Conservation (phyloP, 2,329 filamentous ascomycete genomes). For the Aureobasidium mangrovei region DNA sequence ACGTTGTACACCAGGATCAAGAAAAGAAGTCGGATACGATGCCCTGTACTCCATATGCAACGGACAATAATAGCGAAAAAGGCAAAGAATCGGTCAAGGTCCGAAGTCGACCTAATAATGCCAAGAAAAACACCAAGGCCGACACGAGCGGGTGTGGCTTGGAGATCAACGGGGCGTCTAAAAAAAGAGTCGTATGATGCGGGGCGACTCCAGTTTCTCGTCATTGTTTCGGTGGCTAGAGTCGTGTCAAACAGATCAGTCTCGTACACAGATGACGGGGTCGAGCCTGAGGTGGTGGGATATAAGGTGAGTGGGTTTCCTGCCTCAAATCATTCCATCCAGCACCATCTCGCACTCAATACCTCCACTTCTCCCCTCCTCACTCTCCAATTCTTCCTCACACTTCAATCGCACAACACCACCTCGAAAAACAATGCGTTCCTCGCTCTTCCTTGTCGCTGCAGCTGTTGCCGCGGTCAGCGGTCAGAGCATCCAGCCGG, state of each 20-base stretch:
- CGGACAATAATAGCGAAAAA: too few species aligned
- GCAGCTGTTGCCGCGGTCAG: slow-evolving; percentile 2
- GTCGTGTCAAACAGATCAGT: background rate
- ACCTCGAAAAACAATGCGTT: background rate
- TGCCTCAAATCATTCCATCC: background rate
- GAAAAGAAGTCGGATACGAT: too few species aligned
- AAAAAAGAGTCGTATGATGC: slow-evolving; percentile 8
- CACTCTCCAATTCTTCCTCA: background rate
- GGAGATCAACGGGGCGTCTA: background rate
- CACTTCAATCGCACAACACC: background rate
- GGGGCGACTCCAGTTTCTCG: background rate
- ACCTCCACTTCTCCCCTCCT: background rate
- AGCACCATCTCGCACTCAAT: background rate
- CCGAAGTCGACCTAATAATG: too few species aligned
- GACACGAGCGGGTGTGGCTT: slow-evolving; percentile 9
- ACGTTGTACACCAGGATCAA: too few species aligned
- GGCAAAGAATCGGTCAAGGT: too few species aligned
- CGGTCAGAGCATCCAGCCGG: slow-evolving; percentile 1
- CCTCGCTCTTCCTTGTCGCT: background rate
- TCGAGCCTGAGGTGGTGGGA: background rate
- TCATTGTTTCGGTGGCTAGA: background rate
- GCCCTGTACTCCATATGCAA: too few species aligned
- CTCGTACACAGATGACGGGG: background rate
- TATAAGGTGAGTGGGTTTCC: background rate
- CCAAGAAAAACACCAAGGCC: background rate